Evolutionary conservation across 345 rosid species (phyloP).

Genomic region (Citrus cavaleriei): DNA sequence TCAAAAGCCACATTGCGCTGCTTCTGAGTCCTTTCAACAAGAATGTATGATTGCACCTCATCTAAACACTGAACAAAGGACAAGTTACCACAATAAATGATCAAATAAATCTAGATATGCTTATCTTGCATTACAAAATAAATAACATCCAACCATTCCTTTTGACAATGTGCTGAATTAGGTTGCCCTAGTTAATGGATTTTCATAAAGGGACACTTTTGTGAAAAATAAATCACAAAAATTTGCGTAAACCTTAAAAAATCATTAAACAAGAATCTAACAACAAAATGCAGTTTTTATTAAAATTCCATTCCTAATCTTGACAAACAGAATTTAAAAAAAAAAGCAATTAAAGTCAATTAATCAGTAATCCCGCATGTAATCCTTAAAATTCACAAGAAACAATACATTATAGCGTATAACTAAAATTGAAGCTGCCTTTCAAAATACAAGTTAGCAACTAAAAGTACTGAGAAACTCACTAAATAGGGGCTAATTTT

Average conservation of each 20-base stretch:
- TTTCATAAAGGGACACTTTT: not conserved
- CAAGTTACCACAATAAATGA: slow-evolving; percentile 1
- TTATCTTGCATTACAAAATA: not conserved
- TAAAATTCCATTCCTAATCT: not conserved
- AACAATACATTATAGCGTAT: not conserved
- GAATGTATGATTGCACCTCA: slow-evolving; percentile 84
- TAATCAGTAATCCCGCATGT: not conserved
- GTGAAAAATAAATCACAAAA: not conserved
- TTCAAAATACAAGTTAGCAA: not conserved
- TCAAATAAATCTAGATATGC: not conserved
- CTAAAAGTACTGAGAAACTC: slow-evolving; percentile 14
- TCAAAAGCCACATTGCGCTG: slow-evolving; percentile 30
- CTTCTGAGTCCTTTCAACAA: slow-evolving; percentile 62
- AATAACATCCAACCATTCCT: not conserved
- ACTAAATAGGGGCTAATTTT: slow-evolving; percentile 67
- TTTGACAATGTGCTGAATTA: not conserved
- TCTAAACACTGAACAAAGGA: slow-evolving; percentile 60
- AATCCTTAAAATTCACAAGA: not conserved
- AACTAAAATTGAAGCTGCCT: not conserved
- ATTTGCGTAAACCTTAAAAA: not conserved
- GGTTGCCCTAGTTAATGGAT: too few species aligned
- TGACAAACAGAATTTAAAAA: too few species aligned
- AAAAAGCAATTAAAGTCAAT: not conserved
- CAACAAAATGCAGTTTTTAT: not conserved
- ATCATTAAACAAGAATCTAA: not conserved